phyloP scores from a whole-genome alignment of 768 basidiomycete genomes.

The Jaapia argillacea region DNA sequence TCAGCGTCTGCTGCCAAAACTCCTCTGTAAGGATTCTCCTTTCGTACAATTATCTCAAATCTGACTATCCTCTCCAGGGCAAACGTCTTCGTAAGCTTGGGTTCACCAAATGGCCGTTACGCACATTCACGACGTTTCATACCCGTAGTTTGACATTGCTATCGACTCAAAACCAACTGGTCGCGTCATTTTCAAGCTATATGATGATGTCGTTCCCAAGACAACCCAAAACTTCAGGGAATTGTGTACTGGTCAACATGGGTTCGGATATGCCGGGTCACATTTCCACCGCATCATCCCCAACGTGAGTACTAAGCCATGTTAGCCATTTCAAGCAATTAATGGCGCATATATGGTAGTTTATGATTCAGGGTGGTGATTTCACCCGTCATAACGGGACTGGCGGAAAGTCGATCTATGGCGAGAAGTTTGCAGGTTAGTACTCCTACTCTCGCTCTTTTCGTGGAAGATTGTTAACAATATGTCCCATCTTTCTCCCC shows the following conservation, averaged over 20 bases:
- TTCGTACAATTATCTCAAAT: neutral
- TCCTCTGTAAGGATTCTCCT: conserved; percentile 9
- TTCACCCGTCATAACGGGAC: conserved; percentile 70
- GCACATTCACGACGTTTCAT: neutral
- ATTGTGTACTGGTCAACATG: conserved; percentile 38
- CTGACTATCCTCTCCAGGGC: conserved; percentile 11
- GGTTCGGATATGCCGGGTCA: conserved; percentile 37
- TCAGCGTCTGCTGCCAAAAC: conserved; percentile 27
- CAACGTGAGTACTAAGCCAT: conserved; percentile 26
- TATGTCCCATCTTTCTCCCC: neutral
- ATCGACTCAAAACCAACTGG: conserved; percentile 20
- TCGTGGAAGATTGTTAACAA: neutral
- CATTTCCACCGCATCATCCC: conserved; percentile 57
- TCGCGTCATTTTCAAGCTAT: conserved; percentile 46
- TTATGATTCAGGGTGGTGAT: conserved; percentile 87
- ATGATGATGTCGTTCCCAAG: conserved; percentile 37
- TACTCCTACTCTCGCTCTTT: conserved; percentile 4
- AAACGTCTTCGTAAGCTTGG: conserved; percentile 22
- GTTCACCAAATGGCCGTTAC: neutral
- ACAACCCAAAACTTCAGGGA: conserved; percentile 48
- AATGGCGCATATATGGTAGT: conserved; percentile 24
- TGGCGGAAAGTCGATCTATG: conserved; percentile 83
- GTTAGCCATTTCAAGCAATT: neutral
- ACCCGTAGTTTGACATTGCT: conserved; percentile 20
- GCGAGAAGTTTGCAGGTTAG: conserved; percentile 65